phyloP scores from a whole-genome alignment of 306 rosid genomes.

The Cucumis sativus region DNA sequence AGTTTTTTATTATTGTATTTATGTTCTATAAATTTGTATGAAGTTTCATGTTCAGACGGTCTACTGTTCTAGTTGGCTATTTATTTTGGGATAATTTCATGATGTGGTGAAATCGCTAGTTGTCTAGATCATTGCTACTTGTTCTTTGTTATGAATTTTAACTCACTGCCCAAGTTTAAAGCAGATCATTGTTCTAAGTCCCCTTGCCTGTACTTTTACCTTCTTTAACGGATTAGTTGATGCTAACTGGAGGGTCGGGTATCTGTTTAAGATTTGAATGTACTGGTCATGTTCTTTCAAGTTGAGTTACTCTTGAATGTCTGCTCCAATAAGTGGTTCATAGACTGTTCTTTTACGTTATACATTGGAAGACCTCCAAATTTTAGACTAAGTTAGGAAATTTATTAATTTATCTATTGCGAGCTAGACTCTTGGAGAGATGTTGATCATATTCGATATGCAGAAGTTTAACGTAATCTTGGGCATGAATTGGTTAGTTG shows the following conservation, averaged over 20 bases:
- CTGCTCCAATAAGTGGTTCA: background rate
- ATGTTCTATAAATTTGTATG: background rate
- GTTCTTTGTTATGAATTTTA: background rate
- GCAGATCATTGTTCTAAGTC: background rate
- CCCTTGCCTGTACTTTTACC: background rate
- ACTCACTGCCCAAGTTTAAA: background rate
- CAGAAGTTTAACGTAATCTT: too few species aligned
- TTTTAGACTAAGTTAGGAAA: too few species aligned
- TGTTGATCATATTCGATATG: too few species aligned
- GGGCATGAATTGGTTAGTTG: too few species aligned
- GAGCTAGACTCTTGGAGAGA: too few species aligned
- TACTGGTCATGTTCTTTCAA: background rate
- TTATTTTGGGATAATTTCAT: background rate
- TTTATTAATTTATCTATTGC: too few species aligned
- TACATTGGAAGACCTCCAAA: too few species aligned
- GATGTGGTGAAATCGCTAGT: background rate
- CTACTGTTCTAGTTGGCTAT: background rate
- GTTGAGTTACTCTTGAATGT: background rate
- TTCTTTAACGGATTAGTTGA: background rate
- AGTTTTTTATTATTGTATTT: background rate
- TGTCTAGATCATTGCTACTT: background rate
- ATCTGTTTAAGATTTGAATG: background rate
- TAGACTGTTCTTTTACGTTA: background rate
- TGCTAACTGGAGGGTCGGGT: background rate
- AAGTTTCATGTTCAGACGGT: background rate